phyloP scores from a whole-genome alignment of 495 filamentous ascomycete genomes.

The Amphirosellinia nigrospora region DNA sequence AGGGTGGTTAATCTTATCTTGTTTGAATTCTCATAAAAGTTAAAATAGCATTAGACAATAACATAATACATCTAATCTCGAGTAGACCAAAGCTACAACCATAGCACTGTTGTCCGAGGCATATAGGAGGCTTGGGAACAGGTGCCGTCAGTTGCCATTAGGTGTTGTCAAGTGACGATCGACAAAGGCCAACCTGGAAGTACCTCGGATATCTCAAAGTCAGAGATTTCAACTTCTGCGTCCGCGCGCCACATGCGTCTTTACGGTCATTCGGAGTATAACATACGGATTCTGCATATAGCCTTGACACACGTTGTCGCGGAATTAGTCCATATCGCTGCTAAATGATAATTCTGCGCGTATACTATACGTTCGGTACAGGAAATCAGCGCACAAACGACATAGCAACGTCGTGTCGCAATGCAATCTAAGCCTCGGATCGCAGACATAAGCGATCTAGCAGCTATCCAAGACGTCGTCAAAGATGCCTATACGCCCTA shows the following conservation, averaged over 20 bases:
- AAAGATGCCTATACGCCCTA: constrained; percentile 18
- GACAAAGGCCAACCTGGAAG: too few species aligned
- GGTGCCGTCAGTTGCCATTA: not conserved
- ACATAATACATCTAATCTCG: too few species aligned
- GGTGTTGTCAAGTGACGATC: not conserved
- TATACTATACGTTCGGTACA: not conserved
- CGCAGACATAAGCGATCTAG: constrained; percentile 1
- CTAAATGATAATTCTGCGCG: not conserved
- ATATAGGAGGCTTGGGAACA: too few species aligned
- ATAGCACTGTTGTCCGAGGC: too few species aligned
- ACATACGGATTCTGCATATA: not conserved
- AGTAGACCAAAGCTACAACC: too few species aligned
- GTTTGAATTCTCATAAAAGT: too few species aligned
- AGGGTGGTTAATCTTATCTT: too few species aligned
- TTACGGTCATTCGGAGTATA: not conserved
- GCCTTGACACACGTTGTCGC: not conserved
- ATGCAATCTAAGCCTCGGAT: constrained; percentile 11
- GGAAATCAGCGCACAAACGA: not conserved
- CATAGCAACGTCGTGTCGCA: not conserved
- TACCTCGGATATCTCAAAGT: too few species aligned
- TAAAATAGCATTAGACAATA: too few species aligned
- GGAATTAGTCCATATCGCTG: not conserved
- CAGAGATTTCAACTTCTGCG: not conserved
- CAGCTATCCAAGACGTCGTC: constrained; percentile 6
- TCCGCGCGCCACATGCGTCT: not conserved